A percentile compares a stretch with the other conserved stretches of the same genome.
phyloP scores from a whole-genome alignment of 78 protist species.

The Dictyostelium intermedium region DNA sequence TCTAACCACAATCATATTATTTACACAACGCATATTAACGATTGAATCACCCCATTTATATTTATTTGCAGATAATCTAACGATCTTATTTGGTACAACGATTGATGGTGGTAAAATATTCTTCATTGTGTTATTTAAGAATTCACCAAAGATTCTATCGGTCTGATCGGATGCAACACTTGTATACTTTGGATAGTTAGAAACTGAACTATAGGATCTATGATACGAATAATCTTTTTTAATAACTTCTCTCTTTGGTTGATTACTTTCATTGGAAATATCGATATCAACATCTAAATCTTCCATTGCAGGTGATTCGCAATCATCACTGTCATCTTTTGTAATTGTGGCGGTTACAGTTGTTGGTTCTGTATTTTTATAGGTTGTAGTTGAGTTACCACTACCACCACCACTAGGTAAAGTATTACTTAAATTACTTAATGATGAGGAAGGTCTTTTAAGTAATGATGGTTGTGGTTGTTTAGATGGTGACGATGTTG shows the following conservation, averaged over 20 bases:
- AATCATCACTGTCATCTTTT: background rate
- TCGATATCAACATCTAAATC: constrained; percentile 69
- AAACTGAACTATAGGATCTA: constrained; percentile 19
- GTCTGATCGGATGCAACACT: constrained; percentile 7
- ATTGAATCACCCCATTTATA: constrained; percentile 76
- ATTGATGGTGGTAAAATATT: constrained; percentile 60
- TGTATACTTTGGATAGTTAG: constrained; percentile 42
- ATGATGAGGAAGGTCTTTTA: background rate
- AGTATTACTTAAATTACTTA: background rate
- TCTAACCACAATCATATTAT: constrained; percentile 61
- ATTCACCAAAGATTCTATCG: constrained; percentile 46
- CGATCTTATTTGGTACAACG: constrained; percentile 31
- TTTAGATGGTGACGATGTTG: background rate
- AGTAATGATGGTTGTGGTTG: background rate
- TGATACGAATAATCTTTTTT: constrained; percentile 59
- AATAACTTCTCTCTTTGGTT: background rate
- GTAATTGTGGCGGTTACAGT: background rate
- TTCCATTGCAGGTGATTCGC: background rate
- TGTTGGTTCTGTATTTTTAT: constrained; percentile 9
- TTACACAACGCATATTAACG: constrained; percentile 65
- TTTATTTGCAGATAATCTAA: constrained; percentile 50
- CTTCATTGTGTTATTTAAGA: constrained; percentile 61
- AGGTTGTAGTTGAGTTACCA: background rate
- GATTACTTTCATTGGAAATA: background rate
- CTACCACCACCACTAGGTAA: background rate